Conservation (phyloP, 768 basidiomycete species). For the Tylopilus cervinicoccineus region DNA sequence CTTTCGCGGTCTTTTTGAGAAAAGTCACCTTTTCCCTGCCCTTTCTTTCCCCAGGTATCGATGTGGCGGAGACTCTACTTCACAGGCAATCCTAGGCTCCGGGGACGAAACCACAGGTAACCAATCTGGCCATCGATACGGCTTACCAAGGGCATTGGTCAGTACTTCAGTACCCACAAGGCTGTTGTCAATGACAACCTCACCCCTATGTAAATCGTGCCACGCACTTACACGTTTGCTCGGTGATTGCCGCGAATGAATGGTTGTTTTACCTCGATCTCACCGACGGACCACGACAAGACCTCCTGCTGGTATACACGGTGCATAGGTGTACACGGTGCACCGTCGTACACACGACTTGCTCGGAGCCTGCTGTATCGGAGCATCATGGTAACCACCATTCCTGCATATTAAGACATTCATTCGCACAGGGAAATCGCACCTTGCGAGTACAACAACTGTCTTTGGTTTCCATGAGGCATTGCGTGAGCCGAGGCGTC, state of each 20-base stretch:
- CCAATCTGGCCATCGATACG: constrained; percentile 2
- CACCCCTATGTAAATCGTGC: not conserved
- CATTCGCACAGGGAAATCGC: not conserved
- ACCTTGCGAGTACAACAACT: not conserved
- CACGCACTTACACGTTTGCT: not conserved
- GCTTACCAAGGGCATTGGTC: not conserved
- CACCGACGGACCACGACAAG: not conserved
- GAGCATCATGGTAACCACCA: constrained; percentile 8
- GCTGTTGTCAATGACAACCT: constrained; percentile 13
- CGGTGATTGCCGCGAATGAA: constrained; percentile 15
- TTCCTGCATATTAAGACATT: not conserved
- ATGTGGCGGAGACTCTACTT: not conserved
- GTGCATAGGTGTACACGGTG: not conserved
- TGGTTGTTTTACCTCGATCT: constrained; percentile 4
- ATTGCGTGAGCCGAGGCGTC: not conserved
- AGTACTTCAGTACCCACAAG: not conserved
- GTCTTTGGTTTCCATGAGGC: not conserved
- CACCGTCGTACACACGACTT: not conserved
- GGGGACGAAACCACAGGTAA: not conserved
- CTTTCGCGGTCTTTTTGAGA: not conserved
- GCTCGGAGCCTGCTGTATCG: not conserved
- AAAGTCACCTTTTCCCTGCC: not conserved
- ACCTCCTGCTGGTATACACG: not conserved
- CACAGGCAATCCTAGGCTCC: not conserved
- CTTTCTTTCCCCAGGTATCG: not conserved